Evolutionary conservation across 768 basidiomycete genomes (phyloP), one percentile per base, ranked within the genome.

Genomic region (Sporobolomyces phaffii): DNA sequence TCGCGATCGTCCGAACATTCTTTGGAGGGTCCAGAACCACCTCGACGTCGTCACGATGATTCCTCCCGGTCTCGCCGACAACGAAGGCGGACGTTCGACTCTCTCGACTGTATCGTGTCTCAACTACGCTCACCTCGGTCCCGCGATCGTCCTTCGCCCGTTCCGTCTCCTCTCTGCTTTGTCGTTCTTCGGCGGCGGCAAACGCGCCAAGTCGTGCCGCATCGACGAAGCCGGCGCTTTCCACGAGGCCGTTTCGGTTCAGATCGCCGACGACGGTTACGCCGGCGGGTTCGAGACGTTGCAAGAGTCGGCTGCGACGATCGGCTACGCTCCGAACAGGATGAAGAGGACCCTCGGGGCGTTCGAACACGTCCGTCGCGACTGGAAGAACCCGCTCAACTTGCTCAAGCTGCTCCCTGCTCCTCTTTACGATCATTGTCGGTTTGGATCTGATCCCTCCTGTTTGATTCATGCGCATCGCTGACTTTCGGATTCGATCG

Each of bases 1-100:
- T 43, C 60, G 61, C 41, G 60, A 67, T 47, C 65, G 67, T 28
- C 38, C 51, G 22, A 48, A 60, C 45, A 69, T 69, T 58, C 62
- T 69, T 14, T 69, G 67, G 67, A 22, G 67, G 18, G 26, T 64
- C 33, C 20, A 36, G 40, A 60, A 69, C 58, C 34, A 64, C 52
- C n/a, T 29, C 18, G 67, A 69, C 51, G 20, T 68, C 51, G 62
- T 68, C 47, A 40, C 51, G 18, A 24, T 6, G 17, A 40, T 68
- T 22, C 67, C 67, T 0, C 62, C 62, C 31, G 67, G 67, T 18
- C 51, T 68, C 24, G 58, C 45, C 29, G 61, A 60, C 51, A 24
- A 48, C n/a, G 58, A 62, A 26, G 9, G 14, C 6, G 24, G 11
- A 15, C 62, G 67, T 31, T 6, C 20, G 24, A 26, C 50, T 7